Evolutionary conservation across 257 asterid genomes (phyloP), one percentile per base, ranked within the genome.

Genomic region (Euphrasia confusa): DNA sequence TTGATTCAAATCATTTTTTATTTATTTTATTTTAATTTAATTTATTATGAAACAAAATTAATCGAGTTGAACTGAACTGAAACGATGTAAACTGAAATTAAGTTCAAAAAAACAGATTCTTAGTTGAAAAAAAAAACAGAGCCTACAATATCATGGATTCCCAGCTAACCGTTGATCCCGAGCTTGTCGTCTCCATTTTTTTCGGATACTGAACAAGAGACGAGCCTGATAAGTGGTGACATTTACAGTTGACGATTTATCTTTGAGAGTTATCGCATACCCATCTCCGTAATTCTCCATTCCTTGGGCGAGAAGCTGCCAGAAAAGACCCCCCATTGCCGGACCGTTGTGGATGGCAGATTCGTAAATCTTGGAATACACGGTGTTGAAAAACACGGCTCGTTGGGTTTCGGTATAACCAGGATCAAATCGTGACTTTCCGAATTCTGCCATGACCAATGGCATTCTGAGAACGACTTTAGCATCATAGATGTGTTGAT

Each of bases 301-400:
- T 55, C 88, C 98, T 5, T 71, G 77, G 11, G 77, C 65, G 48
- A 88, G 60, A 13, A 90, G 94, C 76, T 90, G 98, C 98, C 98
- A 90, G 82, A 88, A 87, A 35, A 90, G 82, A 59, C 91, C 96
- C 53, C 98, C 98, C 0, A 78, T 88, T 7, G 94, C 93, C 21
- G 95, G 84, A 45, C 98, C 96, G 53, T 94, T 89, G 2, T 58
- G 87, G 69, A 68, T 90, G 65, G 98, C 98, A 0, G 95, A 90
- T 2, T 76, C 71, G 58, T 88, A 85, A 63, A 88, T 81, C 78
- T 74, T 84, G 77, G 56, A 64, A 55, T 83, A 90, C 14, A 90
- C 95, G 0, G 84, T 66, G 60, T 70, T 79, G 78, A 80, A 87
- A 15, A 87, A 71, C 61, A 1, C 24, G 71, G 85, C 96, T 58